Percentiles rank a stretch among this genome's conserved stretches.
phyloP scores from a whole-genome alignment of 306 rosid species.

The Geum urbanum region DNA sequence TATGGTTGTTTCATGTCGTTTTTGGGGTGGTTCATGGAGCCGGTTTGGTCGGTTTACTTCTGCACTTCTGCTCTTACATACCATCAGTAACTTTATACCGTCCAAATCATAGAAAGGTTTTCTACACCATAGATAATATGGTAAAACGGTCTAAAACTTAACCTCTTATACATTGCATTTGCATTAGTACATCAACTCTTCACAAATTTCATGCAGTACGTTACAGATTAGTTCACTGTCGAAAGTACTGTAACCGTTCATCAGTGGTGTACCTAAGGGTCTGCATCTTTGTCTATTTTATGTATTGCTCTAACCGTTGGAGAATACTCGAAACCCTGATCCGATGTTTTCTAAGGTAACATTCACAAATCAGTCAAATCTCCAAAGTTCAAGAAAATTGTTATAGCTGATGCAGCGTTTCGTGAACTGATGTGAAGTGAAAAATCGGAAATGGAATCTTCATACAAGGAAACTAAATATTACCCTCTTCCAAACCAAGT shows the following conservation, averaged over 20 bases:
- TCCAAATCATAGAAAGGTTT: constrained; percentile 3
- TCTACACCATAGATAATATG: background rate
- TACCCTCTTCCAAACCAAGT: background rate
- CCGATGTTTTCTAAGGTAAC: background rate
- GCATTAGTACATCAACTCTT: background rate
- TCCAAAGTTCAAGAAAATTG: background rate
- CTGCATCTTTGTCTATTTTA: background rate
- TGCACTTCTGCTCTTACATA: background rate
- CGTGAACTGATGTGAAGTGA: background rate
- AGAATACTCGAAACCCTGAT: background rate
- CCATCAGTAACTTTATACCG: background rate
- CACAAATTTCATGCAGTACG: background rate
- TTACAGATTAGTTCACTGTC: background rate
- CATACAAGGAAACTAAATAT: background rate
- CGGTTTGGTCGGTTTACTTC: constrained; percentile 4
- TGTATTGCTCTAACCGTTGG: background rate
- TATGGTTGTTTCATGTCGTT: background rate
- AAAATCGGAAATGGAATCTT: background rate
- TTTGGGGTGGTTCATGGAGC: background rate
- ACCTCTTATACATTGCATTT: background rate
- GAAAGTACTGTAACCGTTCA: background rate
- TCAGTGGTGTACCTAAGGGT: background rate
- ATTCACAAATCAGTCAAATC: background rate
- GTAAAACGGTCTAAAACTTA: background rate
- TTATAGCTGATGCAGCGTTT: background rate